Conservation (phyloP, 1,139 yeast species). For the Scheffersomyces insectosa region DNA sequence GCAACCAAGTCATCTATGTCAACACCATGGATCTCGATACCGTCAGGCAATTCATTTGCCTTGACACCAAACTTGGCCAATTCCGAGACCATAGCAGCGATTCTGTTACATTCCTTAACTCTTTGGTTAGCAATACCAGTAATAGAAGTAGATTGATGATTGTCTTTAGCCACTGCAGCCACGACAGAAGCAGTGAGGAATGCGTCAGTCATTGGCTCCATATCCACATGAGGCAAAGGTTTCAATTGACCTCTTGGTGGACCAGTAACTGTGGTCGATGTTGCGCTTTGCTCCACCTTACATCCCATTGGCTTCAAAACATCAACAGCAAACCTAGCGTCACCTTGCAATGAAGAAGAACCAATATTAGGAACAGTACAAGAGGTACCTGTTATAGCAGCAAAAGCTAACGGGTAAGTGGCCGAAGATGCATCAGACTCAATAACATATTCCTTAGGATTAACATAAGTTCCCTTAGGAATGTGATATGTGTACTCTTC, state of each 20-base stretch:
- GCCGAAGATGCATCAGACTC: conserved; percentile 99
- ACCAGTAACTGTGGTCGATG: conserved; percentile 90
- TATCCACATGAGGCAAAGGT: conserved; percentile 78
- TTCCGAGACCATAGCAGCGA: conserved; percentile 89
- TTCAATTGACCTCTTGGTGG: conserved; percentile 69
- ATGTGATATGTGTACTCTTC: conserved; percentile 86
- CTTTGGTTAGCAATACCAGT: conserved; percentile 97
- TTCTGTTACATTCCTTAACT: conserved; percentile 96
- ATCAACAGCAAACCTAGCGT: conserved; percentile 93
- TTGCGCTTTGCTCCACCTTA: conserved; percentile 73
- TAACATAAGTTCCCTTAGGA: conserved; percentile 77
- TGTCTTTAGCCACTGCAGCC: conserved; percentile 77
- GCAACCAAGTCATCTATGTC: conserved; percentile 45
- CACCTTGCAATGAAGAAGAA: conserved; percentile 89
- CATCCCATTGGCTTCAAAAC: conserved; percentile 97
- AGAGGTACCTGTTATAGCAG: conserved; percentile 94
- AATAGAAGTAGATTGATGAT: conserved; percentile 64
- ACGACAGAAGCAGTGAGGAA: conserved; percentile 95
- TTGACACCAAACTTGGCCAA: conserved; percentile 86
- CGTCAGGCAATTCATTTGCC: conserved; percentile 87
- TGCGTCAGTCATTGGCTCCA: conserved; percentile 99
- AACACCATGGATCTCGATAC: conserved; percentile 81
- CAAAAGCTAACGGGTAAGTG: conserved; percentile 95
- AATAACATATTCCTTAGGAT: conserved; percentile 82
- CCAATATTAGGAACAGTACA: conserved; percentile 96